Evolutionary conservation across 2,329 filamentous ascomycete genomes (phyloP), one percentile per base, ranked within the genome.

Genomic region (Colletotrichum tamarilloi): DNA sequence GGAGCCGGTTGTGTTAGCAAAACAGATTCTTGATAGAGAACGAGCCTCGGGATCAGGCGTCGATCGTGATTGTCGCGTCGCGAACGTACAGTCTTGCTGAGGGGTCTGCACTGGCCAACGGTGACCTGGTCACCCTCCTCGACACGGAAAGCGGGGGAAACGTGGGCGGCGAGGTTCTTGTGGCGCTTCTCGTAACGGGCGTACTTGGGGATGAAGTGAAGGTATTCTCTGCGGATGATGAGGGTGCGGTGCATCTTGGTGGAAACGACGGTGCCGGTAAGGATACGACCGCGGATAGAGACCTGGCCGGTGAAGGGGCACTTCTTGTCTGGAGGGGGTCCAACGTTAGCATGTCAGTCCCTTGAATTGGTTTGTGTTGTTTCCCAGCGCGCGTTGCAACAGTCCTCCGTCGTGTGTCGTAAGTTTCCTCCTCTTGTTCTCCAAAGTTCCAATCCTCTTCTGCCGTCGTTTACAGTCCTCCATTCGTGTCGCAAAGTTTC

Each of bases 211-310:
- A 99, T 94, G 90, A 94, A 99, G 92, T 99, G 97, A 77, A 99
- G 95, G 92, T 99, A 99, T 92, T 99, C 97, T 88, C 97, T 93
- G 87, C 97, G 97, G 92, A 99, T 97, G 89, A 99, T 93, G 86
- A 98, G 90, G 83, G 97, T 99, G 89, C 97, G 94, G 94, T 99
- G 97, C 97, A 99, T 99, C 94, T 99, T 99, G 89, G 97, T 99
- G 83, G 96, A 98, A 85, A 98, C 94, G 84, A 99, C 97, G 85
- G 95, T 98, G 84, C 97, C 97, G 86, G 96, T 98, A 80, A 99
- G 91, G 92, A 99, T 99, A 96, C 97, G 96, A 88, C 97, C 97
- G 90, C 97, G 97, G 91, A 99, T 99, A 79, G 97, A 98, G 87
- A 99, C 95, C 87, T 96, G 91, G 86, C 97, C 97, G 82, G 95